Conservation (phyloP, 2,329 filamentous ascomycete genomes). For the Xylaria multiplex region DNA sequence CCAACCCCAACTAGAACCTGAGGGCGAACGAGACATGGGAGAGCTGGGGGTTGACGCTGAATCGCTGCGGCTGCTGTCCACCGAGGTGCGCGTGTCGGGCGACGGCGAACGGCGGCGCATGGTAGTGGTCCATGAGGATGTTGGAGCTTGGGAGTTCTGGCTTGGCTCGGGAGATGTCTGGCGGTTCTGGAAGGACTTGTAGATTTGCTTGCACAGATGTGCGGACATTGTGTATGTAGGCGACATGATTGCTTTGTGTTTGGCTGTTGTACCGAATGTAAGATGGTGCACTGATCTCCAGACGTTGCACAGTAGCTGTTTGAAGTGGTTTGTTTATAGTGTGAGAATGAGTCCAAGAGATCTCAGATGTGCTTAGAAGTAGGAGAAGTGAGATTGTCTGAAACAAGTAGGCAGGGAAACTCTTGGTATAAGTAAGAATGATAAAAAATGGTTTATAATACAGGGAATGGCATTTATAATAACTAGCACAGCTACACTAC, state of each 20-base stretch:
- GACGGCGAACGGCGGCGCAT: slow-evolving; percentile 50
- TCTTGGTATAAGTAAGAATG: slow-evolving; percentile 21
- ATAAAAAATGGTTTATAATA: not conserved
- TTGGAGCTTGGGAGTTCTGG: slow-evolving; percentile 41
- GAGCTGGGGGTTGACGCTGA: slow-evolving; percentile 36
- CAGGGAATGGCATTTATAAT: slow-evolving; percentile 18
- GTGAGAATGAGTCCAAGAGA: not conserved
- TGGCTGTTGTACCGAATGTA: not conserved
- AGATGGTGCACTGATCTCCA: not conserved
- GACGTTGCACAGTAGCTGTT: not conserved
- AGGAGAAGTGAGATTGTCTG: slow-evolving; percentile 8
- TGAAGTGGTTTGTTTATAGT: slow-evolving; percentile 6
- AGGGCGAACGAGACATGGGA: slow-evolving; percentile 48
- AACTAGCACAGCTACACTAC: not conserved
- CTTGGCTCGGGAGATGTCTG: slow-evolving; percentile 52
- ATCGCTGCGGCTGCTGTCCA: slow-evolving; percentile 58
- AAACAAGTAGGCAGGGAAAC: slow-evolving; percentile 12
- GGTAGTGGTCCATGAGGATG: slow-evolving; percentile 36
- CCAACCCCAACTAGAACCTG: slow-evolving; percentile 51
- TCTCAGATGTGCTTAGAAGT: not conserved
- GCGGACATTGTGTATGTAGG: slow-evolving; percentile 70
- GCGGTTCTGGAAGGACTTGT: slow-evolving; percentile 66
- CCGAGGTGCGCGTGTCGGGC: slow-evolving; percentile 56
- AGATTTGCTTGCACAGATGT: slow-evolving; percentile 69
- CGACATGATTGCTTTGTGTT: slow-evolving; percentile 55